Conservation (phyloP, 2,329 filamentous ascomycete genomes). For the Myriosclerotinia scirpicola region DNA sequence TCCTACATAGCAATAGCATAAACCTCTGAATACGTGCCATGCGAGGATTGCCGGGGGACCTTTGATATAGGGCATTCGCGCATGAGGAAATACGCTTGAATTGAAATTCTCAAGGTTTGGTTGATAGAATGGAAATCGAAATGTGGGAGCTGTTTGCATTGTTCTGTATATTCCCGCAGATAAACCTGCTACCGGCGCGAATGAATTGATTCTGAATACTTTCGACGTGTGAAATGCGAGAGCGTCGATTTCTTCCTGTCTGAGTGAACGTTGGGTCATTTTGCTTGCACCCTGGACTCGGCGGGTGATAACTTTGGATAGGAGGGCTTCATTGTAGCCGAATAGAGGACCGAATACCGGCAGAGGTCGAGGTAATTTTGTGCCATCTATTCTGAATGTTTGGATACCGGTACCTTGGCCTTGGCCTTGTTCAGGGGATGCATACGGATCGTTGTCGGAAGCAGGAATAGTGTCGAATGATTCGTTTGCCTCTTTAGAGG, state of each 20-base stretch:
- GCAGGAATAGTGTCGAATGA: conserved; percentile 33
- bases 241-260: conserved; percentile 37
- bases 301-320: background rate
- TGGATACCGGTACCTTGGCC: background rate
- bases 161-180: conserved; percentile 34
- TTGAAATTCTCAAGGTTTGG: conserved; percentile 36
- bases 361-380: conserved; percentile 33
- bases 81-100: conserved; percentile 28
- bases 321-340: conserved; percentile 30
- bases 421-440: background rate
- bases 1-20: conserved; percentile 33
- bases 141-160: conserved; percentile 30
- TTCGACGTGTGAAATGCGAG: conserved; percentile 36
- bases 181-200: conserved; percentile 31
- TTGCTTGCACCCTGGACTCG: background rate
- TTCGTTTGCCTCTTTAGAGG: conserved; percentile 24
- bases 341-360: conserved; percentile 34
- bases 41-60: conserved; percentile 27
- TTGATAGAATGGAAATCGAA: conserved; percentile 38
- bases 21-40: conserved; percentile 34
- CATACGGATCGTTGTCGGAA: conserved; percentile 37
- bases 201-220: conserved; percentile 35
- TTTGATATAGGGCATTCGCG: conserved; percentile 24
- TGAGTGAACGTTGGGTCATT: conserved; percentile 28
- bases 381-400: conserved; percentile 21